Evolutionary conservation across 2,329 filamentous ascomycete genomes (phyloP).

Genomic region (Teratosphaeria pseudoeucalypti): DNA sequence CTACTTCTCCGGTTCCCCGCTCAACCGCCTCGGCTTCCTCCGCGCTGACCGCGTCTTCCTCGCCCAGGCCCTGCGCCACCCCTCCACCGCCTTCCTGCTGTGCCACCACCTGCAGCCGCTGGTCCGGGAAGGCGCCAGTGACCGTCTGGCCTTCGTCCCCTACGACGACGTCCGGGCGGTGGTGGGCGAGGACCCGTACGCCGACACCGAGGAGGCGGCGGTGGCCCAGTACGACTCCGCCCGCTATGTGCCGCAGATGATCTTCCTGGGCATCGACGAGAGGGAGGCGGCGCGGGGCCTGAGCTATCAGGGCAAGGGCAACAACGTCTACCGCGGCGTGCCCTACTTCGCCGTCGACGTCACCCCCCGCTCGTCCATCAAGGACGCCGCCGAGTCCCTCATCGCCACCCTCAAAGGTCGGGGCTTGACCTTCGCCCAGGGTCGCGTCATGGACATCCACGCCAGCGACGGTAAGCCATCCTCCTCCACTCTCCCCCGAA

Average conservation of each 20-base stretch:
- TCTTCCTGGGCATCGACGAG: constrained; percentile 82
- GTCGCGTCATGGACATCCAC: constrained; percentile 52
- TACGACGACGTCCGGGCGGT: constrained; percentile 58
- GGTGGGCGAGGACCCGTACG: constrained; percentile 62
- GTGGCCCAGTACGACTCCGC: constrained; percentile 65
- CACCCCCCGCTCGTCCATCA: constrained; percentile 53
- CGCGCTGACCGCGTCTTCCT: constrained; percentile 63
- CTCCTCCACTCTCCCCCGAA: constrained; percentile 1
- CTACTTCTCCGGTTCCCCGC: constrained; percentile 67
- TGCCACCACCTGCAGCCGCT: constrained; percentile 72
- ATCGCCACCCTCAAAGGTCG: constrained; percentile 49
- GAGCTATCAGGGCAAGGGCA: constrained; percentile 51
- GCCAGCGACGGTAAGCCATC: constrained; percentile 48
- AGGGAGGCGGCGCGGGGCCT: constrained; percentile 40
- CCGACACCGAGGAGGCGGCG: constrained; percentile 58
- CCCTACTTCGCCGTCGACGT: constrained; percentile 89
- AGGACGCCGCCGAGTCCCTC: constrained; percentile 52
- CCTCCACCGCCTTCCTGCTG: constrained; percentile 61
- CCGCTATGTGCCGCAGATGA: constrained; percentile 55
- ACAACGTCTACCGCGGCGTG: constrained; percentile 59
- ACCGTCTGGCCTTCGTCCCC: constrained; percentile 54
- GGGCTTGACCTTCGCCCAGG: constrained; percentile 56
- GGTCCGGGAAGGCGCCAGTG: constrained; percentile 36
- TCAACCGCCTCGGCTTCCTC: constrained; percentile 73
- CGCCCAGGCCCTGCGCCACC: constrained; percentile 53